Conservation (phyloP, 2,329 filamentous ascomycete species). For the Diaporthe citrichinensis region DNA sequence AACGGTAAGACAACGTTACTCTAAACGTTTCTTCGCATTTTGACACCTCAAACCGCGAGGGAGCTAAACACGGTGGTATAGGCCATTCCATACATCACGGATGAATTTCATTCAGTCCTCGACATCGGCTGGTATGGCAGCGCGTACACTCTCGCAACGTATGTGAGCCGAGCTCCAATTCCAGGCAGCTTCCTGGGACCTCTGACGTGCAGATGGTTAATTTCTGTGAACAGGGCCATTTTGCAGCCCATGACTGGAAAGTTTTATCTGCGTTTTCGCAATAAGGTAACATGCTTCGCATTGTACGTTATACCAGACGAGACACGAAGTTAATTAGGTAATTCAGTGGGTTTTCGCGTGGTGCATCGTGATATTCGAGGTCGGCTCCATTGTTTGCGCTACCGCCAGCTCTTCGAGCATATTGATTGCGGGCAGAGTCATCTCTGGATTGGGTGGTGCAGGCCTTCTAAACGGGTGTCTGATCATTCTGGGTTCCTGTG, state of each 20-base stretch:
- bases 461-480: not conserved
- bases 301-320: not conserved
- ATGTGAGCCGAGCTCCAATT: not conserved
- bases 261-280: not conserved
- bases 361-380: not conserved
- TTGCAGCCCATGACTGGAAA: not conserved
- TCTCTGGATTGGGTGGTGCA: not conserved
- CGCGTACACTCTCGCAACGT: not conserved
- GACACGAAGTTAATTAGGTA: not conserved
- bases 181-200: rapidly evolving
- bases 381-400: not conserved
- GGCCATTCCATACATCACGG: not conserved
- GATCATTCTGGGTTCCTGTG: not conserved
- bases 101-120: constrained; percentile 7
- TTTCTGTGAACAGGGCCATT: not conserved
- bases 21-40: not conserved
- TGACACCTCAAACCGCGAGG: not conserved
- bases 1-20: not conserved
- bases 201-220: not conserved
- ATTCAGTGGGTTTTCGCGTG: not conserved
- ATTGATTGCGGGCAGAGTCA: not conserved
- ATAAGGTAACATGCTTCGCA: not conserved
- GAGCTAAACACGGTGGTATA: not conserved
- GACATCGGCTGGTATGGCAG: not conserved
- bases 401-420: not conserved